phyloP scores from a whole-genome alignment of 1,284 basidiomycete species.

The Cutaneotrichosporon sp. region DNA sequence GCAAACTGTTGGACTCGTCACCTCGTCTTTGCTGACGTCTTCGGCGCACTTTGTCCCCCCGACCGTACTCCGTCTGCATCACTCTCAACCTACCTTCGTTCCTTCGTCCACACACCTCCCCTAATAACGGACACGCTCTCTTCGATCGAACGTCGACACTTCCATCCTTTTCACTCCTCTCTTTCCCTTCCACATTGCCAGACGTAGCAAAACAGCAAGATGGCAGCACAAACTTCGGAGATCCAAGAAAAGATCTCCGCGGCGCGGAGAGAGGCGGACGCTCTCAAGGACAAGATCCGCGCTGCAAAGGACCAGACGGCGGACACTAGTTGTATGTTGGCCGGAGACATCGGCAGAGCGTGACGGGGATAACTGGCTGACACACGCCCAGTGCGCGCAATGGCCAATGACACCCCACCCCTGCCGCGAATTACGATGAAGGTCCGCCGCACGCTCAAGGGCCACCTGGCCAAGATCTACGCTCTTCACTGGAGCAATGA shows the following conservation, averaged over 20 bases:
- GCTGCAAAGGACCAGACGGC: slow-evolving; percentile 90
- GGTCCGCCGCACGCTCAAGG: slow-evolving; percentile 86
- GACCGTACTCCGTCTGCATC: not conserved
- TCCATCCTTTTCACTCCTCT: not conserved
- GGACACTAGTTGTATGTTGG: slow-evolving; percentile 75
- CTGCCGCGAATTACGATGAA: slow-evolving; percentile 94
- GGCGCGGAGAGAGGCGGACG: slow-evolving; percentile 91
- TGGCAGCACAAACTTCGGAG: slow-evolving; percentile 58
- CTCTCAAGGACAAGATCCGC: slow-evolving; percentile 94
- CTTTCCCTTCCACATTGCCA: not conserved
- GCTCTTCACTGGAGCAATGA: slow-evolving; percentile 99
- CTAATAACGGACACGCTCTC: no score
- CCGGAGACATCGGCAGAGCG: not conserved
- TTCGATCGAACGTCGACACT: no score
- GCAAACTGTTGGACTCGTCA: not conserved
- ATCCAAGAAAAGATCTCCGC: slow-evolving; percentile 93
- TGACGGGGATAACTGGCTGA: slow-evolving; percentile 6
- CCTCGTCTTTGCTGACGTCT: not conserved
- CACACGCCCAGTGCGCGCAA: slow-evolving; percentile 67
- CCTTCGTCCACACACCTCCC: not conserved
- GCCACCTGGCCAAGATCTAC: slow-evolving; percentile 98
- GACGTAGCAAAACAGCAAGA: slow-evolving; percentile 1
- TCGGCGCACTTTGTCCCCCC: slow-evolving; percentile 1
- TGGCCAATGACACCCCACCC: slow-evolving; percentile 93
- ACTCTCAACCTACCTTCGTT: not conserved